phyloP scores from a whole-genome alignment of 495 filamentous ascomycete species.

The Bombardia bombarda region DNA sequence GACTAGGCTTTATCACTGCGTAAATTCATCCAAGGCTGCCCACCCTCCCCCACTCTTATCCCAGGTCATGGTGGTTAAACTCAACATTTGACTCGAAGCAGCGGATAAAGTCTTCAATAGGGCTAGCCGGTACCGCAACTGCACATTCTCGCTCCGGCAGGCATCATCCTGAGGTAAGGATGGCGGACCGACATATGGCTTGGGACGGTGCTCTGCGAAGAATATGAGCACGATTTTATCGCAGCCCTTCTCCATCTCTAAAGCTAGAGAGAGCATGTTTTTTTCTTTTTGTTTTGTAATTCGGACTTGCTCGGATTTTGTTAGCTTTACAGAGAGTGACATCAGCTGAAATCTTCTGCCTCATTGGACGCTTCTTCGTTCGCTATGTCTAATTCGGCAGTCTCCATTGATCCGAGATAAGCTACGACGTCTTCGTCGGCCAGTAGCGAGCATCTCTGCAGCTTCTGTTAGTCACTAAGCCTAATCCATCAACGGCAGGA shows the following conservation, averaged over 20 bases:
- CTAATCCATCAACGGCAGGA: constrained; percentile 3
- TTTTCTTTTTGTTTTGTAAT: too few species aligned
- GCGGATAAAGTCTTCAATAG: background rate
- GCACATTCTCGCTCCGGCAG: background rate
- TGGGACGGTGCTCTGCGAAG: background rate
- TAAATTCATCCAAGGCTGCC: background rate
- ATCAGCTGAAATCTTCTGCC: constrained; percentile 39
- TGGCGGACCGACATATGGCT: too few species aligned
- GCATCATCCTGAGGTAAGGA: too few species aligned
- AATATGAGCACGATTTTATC: background rate
- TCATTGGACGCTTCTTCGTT: constrained; percentile 32
- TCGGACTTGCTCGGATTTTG: background rate
- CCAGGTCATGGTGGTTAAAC: background rate
- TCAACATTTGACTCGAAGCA: background rate
- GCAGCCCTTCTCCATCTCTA: background rate
- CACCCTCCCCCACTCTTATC: too few species aligned
- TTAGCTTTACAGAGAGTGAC: too few species aligned
- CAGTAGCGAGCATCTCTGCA: constrained; percentile 29
- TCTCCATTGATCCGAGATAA: constrained; percentile 38
- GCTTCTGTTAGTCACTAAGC: constrained; percentile 19
- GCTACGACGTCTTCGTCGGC: constrained; percentile 29
- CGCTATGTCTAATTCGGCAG: constrained; percentile 26
- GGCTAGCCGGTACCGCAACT: background rate
- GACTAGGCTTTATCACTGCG: too few species aligned
- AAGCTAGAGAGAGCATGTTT: background rate